Evolutionary conservation across 352 stramenopile genomes (phyloP).

Genomic region (Globisporangium echinulatum): DNA sequence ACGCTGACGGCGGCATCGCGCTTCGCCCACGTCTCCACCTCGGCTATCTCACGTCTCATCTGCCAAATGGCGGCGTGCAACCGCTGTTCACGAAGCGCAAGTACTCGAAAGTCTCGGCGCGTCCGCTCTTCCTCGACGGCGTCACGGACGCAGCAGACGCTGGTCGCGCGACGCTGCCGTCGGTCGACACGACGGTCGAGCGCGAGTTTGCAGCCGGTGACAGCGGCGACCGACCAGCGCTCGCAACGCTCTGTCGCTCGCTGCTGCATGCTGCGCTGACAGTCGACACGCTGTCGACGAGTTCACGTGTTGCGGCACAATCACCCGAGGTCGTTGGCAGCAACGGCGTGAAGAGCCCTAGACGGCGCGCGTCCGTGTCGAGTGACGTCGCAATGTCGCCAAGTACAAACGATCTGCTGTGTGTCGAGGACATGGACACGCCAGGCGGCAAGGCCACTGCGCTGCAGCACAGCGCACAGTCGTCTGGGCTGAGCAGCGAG

Average conservation of each 20-base stretch:
- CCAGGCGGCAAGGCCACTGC: constrained; percentile 2
- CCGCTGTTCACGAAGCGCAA: constrained; percentile 33
- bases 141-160: constrained; percentile 17
- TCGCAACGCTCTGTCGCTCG: constrained; percentile 50
- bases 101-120: constrained; percentile 26
- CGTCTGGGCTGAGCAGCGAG: not conserved
- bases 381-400: constrained; percentile 26
- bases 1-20: constrained; percentile 1
- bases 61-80: not conserved
- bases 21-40: too few species aligned
- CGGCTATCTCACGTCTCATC: too few species aligned
- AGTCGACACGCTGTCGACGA: constrained; percentile 7
- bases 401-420: constrained; percentile 43
- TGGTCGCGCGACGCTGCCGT: constrained; percentile 15
- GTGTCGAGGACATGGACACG: constrained; percentile 61
- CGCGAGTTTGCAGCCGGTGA: constrained; percentile 24
- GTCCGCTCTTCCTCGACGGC: constrained; percentile 31
- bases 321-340: too few species aligned
- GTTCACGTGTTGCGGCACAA: too few species aligned
- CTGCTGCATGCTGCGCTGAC: constrained; percentile 39
- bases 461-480: not conserved
- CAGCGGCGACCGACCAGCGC: constrained; percentile 2
- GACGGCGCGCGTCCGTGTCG: not conserved
- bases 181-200: constrained; percentile 29
- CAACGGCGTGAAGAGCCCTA: not conserved